These are phyloP conservation scores for Sporothrix globosa DNA, from an alignment of 2,329 filamentous ascomycete species.

Conservation along the genomic window DNA sequence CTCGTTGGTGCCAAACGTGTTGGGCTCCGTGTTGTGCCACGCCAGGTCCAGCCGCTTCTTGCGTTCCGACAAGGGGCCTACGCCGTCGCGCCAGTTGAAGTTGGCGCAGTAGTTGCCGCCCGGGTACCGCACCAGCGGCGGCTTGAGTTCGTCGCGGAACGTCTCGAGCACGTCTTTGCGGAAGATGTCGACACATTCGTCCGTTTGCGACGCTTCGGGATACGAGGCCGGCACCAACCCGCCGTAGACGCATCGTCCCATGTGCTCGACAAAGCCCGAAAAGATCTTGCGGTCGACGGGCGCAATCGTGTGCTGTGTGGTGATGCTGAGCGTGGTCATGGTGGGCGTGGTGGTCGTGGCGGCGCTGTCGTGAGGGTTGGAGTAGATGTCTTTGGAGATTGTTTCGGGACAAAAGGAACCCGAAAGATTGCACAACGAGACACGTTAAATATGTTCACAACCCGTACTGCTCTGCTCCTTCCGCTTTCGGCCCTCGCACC, in stretches of 20 bases:
- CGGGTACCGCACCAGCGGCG: constrained; percentile 78
- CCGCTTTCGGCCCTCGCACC: constrained; percentile 6
- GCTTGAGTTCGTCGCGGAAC: constrained; percentile 67
- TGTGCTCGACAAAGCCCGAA: constrained; percentile 86
- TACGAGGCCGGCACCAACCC: constrained; percentile 76
- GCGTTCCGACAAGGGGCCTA: constrained; percentile 72
- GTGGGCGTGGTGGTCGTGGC: neutral
- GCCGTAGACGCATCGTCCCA: constrained; percentile 87
- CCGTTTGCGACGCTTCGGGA: constrained; percentile 54
- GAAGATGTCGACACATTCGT: constrained; percentile 65
- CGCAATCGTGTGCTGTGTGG: constrained; percentile 25
- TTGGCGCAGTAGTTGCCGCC: constrained; percentile 85
- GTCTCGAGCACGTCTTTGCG: constrained; percentile 77
- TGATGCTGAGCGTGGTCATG: constrained; percentile 20
- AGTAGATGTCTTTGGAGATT: neutral
- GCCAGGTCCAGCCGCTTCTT: constrained; percentile 72
- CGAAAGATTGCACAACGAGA: neutral
- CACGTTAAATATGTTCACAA: neutral
- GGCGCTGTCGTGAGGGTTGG: neutral
- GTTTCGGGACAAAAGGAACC: neutral
- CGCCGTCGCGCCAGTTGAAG: constrained; percentile 82
- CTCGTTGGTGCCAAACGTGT: constrained; percentile 83
- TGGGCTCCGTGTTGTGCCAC: constrained; percentile 76
- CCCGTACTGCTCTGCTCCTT: neutral
- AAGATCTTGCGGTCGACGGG: constrained; percentile 74